Conservation (phyloP, 257 asterid species). For the Ocimum tenuiflorum region DNA sequence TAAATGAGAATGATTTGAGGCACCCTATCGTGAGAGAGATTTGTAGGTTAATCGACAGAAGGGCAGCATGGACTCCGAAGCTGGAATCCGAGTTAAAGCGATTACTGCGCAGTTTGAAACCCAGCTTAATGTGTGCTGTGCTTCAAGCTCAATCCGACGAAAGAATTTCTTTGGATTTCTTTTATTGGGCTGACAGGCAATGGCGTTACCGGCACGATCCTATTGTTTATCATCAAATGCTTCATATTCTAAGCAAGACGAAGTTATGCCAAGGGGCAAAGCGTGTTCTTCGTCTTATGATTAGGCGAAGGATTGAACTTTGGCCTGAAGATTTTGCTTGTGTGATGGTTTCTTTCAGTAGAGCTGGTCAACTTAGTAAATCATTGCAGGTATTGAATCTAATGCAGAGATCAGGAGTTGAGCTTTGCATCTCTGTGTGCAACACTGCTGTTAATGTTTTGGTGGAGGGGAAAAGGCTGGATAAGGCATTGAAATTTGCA, state of each 20-base stretch:
- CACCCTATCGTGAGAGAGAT: constrained; percentile 81
- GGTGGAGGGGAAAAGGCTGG: constrained; percentile 69
- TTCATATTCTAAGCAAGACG: constrained; percentile 65
- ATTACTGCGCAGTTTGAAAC: constrained; percentile 51
- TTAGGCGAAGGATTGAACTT: constrained; percentile 46
- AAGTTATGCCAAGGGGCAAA: constrained; percentile 91
- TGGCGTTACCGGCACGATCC: constrained; percentile 82
- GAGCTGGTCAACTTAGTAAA: constrained; percentile 82
- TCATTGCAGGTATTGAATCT: constrained; percentile 66
- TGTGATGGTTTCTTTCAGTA: constrained; percentile 87
- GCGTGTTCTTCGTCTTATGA: constrained; percentile 70
- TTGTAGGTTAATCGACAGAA: constrained; percentile 53
- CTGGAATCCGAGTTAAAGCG: constrained; percentile 68
- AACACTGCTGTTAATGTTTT: constrained; percentile 72
- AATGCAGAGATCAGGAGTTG: constrained; percentile 74
- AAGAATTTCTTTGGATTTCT: constrained; percentile 72
- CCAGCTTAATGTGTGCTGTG: constrained; percentile 73
- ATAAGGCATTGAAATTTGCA: constrained; percentile 66
- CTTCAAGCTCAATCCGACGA: constrained; percentile 67
- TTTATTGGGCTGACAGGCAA: constrained; percentile 87
- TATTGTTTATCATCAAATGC: constrained; percentile 67
- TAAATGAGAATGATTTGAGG: constrained; percentile 51
- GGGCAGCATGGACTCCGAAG: constrained; percentile 59
- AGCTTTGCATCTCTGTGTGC: constrained; percentile 57
- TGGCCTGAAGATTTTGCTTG: constrained; percentile 72